phyloP scores from a whole-genome alignment of 1,139 yeast genomes.

The Arxiozyma bovina region DNA sequence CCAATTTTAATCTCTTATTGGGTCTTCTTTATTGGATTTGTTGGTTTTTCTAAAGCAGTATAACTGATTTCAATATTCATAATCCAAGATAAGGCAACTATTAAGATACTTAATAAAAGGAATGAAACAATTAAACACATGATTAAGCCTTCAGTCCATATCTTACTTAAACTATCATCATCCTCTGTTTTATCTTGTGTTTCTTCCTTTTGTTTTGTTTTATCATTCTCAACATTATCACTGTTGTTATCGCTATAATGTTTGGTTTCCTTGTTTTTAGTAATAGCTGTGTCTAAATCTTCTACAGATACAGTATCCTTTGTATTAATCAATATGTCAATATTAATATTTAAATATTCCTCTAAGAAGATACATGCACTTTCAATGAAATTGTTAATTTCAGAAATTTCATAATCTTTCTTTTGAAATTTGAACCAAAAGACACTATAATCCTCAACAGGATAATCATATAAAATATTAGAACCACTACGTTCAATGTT shows the following conservation, averaged over 20 bases:
- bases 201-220: slow-evolving; percentile 5
- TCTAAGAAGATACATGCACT: slow-evolving; percentile 17
- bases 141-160: slow-evolving; percentile 47
- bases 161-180: slow-evolving; percentile 23
- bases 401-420: slow-evolving; percentile 15
- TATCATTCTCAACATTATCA: neutral
- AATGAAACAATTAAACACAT: slow-evolving; percentile 53
- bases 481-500: slow-evolving; percentile 16
- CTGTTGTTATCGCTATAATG: neutral
- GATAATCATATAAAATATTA: slow-evolving; percentile 14
- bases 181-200: slow-evolving; percentile 7
- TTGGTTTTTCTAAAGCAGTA: slow-evolving; percentile 60
- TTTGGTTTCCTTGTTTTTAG: neutral
- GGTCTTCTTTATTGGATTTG: slow-evolving; percentile 53
- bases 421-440: slow-evolving; percentile 20
- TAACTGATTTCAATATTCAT: slow-evolving; percentile 55
- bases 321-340: slow-evolving; percentile 16
- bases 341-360: slow-evolving; percentile 14
- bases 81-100: slow-evolving; percentile 55
- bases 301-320: slow-evolving; percentile 6
- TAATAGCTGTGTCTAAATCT: slow-evolving; percentile 2
- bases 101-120: slow-evolving; percentile 43
- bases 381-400: slow-evolving; percentile 23
- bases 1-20: slow-evolving; percentile 3
- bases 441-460: slow-evolving; percentile 13